Base-by-base conservation (phyloP, 805 yeast species). In the Zygotorulaspora danielsina region DNA sequence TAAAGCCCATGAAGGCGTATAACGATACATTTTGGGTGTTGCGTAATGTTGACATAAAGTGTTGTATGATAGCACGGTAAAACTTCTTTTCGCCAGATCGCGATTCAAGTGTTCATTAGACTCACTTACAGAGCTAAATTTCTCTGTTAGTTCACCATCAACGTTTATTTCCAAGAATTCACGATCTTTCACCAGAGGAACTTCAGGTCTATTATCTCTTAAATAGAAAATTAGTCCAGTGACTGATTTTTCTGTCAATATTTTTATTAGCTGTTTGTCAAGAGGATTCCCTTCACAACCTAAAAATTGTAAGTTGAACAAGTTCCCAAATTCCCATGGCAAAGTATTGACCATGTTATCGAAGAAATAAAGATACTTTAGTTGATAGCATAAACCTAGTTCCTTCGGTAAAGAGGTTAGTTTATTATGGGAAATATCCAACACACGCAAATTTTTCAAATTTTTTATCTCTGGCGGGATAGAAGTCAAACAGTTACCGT, bases 1-100 rank as follows among this genome's bases (percentile, higher is more conserved):
- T 46, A 93, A 73, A 2, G 97, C 99, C 97, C 98, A 93, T 2
- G 95, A 78, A 16, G 97, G 97, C 1, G 97, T 88, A 59, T 85
- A 90, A 54, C 84, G 90, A 64, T 86, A 93, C 82, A 90, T 73
- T 59, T 79, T 83, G 15, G 93, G 75, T 3, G 96, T 87, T 2
- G 97, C 97, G 66, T 90, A 90, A 61, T 84, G 93, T 60, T 90
- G 97, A 63, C 98, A 93, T 59, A 93, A 70, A 2, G 94, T 86
- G 66, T 93, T 93, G 68, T 88, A 90, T 26, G 88, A 79, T 75
- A 87, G 72, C 33, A 89, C 67, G 1, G 96, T 82, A 61, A 93
- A 88, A 26, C 67, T 65, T 38, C 63, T 63, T 30, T 61, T 63
- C 7, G 40, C 36, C 24, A 58, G 36, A 25, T 55, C 61, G 5